Evolutionary conservation across 768 basidiomycete species (phyloP), one percentile per base, ranked within the genome.

Genomic region (Rossbeevera mucosa): DNA sequence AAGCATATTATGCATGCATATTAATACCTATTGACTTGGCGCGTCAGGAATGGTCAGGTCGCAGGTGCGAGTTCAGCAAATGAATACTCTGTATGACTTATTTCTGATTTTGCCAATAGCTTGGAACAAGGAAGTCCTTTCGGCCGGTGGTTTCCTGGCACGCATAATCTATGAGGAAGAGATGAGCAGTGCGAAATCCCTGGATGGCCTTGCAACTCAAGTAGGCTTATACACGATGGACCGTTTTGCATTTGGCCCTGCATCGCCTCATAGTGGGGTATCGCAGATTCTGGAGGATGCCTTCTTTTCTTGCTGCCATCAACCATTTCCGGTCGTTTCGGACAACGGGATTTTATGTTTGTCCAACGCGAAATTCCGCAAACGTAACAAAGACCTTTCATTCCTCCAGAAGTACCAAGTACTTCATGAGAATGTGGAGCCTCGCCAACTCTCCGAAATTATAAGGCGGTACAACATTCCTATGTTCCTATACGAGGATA

Each of bases 81-180:
- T 44, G 43, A 50, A 20, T 13, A 18, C 16, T 24, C 11, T 2
- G 13, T 29, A 1, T 12, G n/a, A n/a, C 12, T 45, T 51, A 48
- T 50, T 26, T 5, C 6, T 47, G 13, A 51, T 24, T 18, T 22
- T 20, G 12, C 41, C 18, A 7, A 25, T 52, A 88, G 88, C 83
- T 14, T 95, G 92, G 94, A 98, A 98, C 63, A 80, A 80, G 56
- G 94, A 96, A 63, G 76, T 97, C 8, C 75, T 97, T 8, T 84
- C 80, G 62, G 76, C 90, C 18, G 87, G 91, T 6, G 95, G 94
- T 3, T 81, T 87, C 53, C 76, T 96, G 31, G 77, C 88, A 38
- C 84, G 94, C 14, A 70, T 83, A 5, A 86, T 91, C 0, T 97
- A 95, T 60, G 93, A 96, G 59, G 71, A 83, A 41, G 91, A 96